Percentiles rank a stretch among this genome's conserved stretches.
Conservation (phyloP, 1,284 basidiomycete species). For the Heterobasidion occidentale region DNA sequence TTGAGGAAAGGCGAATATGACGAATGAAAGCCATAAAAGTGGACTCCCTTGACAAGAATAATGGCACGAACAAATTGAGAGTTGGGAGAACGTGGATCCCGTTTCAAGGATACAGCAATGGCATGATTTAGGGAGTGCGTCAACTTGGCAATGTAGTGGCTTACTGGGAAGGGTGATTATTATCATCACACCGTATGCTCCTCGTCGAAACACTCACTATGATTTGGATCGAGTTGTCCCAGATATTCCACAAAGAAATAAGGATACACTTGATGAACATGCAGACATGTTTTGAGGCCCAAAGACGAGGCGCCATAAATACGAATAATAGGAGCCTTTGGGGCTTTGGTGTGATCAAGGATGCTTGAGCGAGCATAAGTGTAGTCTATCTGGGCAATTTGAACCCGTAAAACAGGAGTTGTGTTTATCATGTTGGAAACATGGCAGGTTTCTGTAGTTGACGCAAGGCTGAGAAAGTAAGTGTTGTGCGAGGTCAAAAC, state of each 20-base stretch:
- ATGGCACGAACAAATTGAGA: constrained; percentile 65
- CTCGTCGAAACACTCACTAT: constrained; percentile 25
- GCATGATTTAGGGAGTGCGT: constrained; percentile 73
- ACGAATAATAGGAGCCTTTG: constrained; percentile 72
- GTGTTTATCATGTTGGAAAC: background rate
- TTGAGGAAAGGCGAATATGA: constrained; percentile 88
- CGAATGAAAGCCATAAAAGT: constrained; percentile 93
- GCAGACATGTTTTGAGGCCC: constrained; percentile 77
- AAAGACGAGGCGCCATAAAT: constrained; percentile 82
- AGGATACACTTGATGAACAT: constrained; percentile 86
- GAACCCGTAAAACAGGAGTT: constrained; percentile 36
- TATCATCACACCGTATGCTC: background rate
- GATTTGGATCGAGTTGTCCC: constrained; percentile 44
- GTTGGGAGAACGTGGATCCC: constrained; percentile 45
- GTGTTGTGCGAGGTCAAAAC: too few species aligned
- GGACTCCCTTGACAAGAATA: constrained; percentile 86
- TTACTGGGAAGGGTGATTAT: constrained; percentile 38
- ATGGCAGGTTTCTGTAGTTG: too few species aligned
- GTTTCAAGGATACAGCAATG: constrained; percentile 63
- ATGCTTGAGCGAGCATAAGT: constrained; percentile 44
- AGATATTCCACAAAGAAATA: constrained; percentile 73
- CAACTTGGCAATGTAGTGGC: constrained; percentile 58
- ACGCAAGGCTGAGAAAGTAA: too few species aligned
- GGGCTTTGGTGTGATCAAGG: constrained; percentile 57
- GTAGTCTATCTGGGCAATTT: constrained; percentile 65